A percentile compares a stretch with the other conserved stretches of the same genome.
Evolutionary conservation across 1,284 basidiomycete genomes (phyloP).

Genomic region (Boletus smithii): DNA sequence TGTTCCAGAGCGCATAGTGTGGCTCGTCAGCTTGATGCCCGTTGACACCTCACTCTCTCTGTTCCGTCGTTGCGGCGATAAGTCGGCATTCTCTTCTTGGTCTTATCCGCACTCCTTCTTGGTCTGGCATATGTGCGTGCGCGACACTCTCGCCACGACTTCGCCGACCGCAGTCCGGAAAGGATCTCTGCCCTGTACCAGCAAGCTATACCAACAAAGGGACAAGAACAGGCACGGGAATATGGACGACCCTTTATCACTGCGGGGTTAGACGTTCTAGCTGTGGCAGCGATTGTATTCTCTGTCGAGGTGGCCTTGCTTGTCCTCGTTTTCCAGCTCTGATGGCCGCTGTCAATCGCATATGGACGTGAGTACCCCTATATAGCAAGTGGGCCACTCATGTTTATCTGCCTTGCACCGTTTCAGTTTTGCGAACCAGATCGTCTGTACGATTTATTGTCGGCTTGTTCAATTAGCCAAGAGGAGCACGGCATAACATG

Average conservation of each 20-base stretch:
- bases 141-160: slow-evolving; percentile 66
- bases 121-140: slow-evolving; percentile 58
- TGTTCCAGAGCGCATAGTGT: too few species aligned
- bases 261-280: slow-evolving; percentile 69
- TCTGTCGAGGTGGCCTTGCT: slow-evolving; percentile 63
- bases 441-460: slow-evolving; percentile 16
- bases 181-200: slow-evolving; percentile 19
- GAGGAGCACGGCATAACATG: too few species aligned
- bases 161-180: slow-evolving; percentile 54
- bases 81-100: slow-evolving; percentile 74
- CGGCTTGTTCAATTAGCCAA: slow-evolving; percentile 10
- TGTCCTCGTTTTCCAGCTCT: slow-evolving; percentile 48
- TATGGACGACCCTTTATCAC: slow-evolving; percentile 79
- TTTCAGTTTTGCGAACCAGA: too few species aligned
- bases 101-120: slow-evolving; percentile 61
- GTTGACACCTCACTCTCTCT: slow-evolving; percentile 5
- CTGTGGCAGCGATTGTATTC: slow-evolving; percentile 60
- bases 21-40: neutral
- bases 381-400: too few species aligned
- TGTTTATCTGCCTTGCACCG: too few species aligned
- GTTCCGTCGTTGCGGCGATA: slow-evolving; percentile 2
- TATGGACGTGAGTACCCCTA: neutral
- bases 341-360: slow-evolving; percentile 16
- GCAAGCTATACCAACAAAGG: slow-evolving; percentile 43
- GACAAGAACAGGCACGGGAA: slow-evolving; percentile 55